phyloP scores from a whole-genome alignment of 148 eudicot species.

The Polygonum aviculare region DNA sequence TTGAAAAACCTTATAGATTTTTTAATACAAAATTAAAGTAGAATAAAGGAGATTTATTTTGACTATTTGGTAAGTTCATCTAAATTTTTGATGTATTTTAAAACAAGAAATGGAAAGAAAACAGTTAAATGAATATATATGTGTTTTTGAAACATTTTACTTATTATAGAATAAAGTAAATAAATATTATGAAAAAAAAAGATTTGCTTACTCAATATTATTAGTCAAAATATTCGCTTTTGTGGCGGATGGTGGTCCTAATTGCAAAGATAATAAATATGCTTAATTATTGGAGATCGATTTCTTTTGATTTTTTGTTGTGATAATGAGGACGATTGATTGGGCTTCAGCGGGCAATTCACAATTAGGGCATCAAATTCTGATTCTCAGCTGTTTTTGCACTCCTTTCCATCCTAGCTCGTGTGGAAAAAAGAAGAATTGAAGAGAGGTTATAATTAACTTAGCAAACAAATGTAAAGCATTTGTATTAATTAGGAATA shows the following conservation, averaged over 20 bases:
- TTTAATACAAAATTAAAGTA: too few relatives aligned
- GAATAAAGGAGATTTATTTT: too few relatives aligned
- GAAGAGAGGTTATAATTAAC: too few relatives aligned
- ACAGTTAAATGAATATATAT: too few relatives aligned
- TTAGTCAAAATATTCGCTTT: neutral
- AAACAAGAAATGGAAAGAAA: too few relatives aligned
- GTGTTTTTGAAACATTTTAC: too few relatives aligned
- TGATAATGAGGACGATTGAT: neutral
- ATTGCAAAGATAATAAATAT: neutral
- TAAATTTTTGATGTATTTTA: too few relatives aligned
- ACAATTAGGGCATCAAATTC: neutral
- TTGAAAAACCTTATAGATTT: neutral
- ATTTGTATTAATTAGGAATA: too few relatives aligned
- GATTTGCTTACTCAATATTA: neutral
- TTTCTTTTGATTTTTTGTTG: neutral
- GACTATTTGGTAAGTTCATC: too few relatives aligned
- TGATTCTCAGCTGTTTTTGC: neutral
- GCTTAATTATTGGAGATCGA: neutral
- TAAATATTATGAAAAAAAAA: too few relatives aligned
- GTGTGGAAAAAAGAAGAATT: neutral
- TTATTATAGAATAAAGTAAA: too few relatives aligned
- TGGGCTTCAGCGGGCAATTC: neutral
- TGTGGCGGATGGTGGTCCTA: neutral
- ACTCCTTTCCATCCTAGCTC: neutral
- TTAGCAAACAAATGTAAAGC: too few relatives aligned